phyloP scores from a whole-genome alignment of 2,329 filamentous ascomycete genomes.

The Venturia pyrina region DNA sequence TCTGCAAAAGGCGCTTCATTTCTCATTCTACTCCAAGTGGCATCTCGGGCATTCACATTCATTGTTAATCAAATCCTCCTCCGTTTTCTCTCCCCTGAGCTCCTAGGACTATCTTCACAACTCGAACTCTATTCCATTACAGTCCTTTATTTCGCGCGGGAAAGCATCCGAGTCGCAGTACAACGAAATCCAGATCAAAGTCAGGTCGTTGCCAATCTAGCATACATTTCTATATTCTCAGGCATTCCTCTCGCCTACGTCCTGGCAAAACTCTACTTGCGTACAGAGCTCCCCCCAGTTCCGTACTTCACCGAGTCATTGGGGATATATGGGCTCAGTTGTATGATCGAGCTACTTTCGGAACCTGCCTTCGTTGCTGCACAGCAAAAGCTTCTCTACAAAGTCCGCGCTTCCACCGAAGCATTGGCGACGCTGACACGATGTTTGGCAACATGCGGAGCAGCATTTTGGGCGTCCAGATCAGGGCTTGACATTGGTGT shows the following conservation, averaged over 20 bases:
- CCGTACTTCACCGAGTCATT: slow-evolving; percentile 54
- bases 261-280: slow-evolving; percentile 60
- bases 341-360: slow-evolving; percentile 64
- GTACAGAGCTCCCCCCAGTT: slow-evolving; percentile 41
- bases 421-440: slow-evolving; percentile 69
- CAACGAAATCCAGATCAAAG: slow-evolving; percentile 57
- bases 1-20: slow-evolving; percentile 57
- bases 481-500: slow-evolving; percentile 54
- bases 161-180: slow-evolving; percentile 82
- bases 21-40: slow-evolving; percentile 78
- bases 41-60: slow-evolving; percentile 83
- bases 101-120: slow-evolving; percentile 79
- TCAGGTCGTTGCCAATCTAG: slow-evolving; percentile 80
- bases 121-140: slow-evolving; percentile 89
- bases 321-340: slow-evolving; percentile 45
- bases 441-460: slow-evolving; percentile 63
- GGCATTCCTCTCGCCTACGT: slow-evolving; percentile 54
- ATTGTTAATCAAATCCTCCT: slow-evolving; percentile 83
- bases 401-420: slow-evolving; percentile 72
- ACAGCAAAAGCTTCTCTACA: slow-evolving; percentile 72
- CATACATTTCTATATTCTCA: slow-evolving; percentile 65
- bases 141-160: slow-evolving; percentile 87
- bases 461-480: slow-evolving; percentile 54
- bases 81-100: slow-evolving; percentile 73
- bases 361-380: slow-evolving; percentile 87